phyloP scores from a whole-genome alignment of 495 filamentous ascomycete genomes.

The Thermochaetoides thermophila region DNA sequence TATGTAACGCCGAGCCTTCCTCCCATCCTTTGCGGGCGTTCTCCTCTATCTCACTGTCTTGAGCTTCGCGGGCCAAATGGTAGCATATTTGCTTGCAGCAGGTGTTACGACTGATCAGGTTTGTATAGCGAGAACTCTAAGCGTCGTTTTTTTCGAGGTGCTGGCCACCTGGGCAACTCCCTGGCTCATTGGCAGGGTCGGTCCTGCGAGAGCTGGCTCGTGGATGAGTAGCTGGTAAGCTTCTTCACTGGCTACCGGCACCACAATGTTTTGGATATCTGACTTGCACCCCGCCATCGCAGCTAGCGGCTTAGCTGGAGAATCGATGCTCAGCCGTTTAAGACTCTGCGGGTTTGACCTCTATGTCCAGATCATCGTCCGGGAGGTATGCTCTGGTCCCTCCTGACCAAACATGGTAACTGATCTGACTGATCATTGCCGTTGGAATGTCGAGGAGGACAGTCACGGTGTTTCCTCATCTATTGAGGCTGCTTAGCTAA shows the following conservation, averaged over 20 bases:
- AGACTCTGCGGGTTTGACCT: constrained; percentile 60
- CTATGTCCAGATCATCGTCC: constrained; percentile 46
- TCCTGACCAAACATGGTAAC: no score
- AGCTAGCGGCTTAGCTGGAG: constrained; percentile 32
- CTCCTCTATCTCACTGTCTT: constrained; percentile 47
- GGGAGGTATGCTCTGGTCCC: constrained; percentile 43
- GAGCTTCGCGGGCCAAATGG: constrained; percentile 42
- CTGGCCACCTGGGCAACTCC: constrained; percentile 38
- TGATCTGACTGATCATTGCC: no score
- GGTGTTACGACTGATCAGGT: constrained; percentile 21
- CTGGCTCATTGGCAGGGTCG: constrained; percentile 37
- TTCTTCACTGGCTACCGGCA: constrained; percentile 29
- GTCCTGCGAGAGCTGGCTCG: constrained; percentile 41
- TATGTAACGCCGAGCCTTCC: constrained; percentile 27
- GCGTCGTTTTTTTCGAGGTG: constrained; percentile 30
- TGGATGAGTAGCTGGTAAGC: constrained; percentile 55
- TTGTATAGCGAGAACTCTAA: constrained; percentile 22
- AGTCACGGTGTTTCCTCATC: no score
- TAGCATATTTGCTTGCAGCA: constrained; percentile 40
- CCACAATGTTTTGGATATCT: constrained; percentile 28
- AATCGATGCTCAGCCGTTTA: constrained; percentile 42
- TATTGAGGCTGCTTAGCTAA: no score
- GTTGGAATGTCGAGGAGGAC: no score
- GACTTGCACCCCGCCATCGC: constrained; percentile 16
- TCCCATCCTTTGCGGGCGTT: constrained; percentile 39